Conservation (phyloP, 2,329 filamentous ascomycete species). For the Trichoderma atroviride region DNA sequence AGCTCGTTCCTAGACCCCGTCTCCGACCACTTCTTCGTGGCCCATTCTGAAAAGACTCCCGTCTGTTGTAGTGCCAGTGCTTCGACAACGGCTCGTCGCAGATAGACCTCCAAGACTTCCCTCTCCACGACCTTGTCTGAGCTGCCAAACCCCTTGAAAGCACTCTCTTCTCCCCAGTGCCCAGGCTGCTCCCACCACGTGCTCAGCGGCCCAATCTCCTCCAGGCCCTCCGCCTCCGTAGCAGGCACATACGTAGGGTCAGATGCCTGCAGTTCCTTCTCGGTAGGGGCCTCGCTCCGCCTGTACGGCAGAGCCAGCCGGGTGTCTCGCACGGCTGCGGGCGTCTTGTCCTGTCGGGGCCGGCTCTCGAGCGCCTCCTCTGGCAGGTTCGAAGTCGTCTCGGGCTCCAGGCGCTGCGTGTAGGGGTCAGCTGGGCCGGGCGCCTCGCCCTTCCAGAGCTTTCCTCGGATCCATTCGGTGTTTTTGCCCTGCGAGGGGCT, state of each 20-base stretch:
- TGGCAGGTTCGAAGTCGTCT: constrained; percentile 37
- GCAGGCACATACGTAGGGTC: constrained; percentile 53
- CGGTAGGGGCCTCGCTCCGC: constrained; percentile 40
- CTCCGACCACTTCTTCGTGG: constrained; percentile 40
- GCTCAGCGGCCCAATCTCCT: constrained; percentile 50
- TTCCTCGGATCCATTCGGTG: constrained; percentile 44
- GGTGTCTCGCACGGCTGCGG: constrained; percentile 35
- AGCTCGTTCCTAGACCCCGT: constrained; percentile 38
- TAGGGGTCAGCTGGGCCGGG: constrained; percentile 46
- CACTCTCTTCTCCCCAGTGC: constrained; percentile 54
- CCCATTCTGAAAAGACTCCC: constrained; percentile 38
- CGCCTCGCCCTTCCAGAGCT: constrained; percentile 46
- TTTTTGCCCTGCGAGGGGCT: constrained; percentile 38
- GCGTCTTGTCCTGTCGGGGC: constrained; percentile 32
- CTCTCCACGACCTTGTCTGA: constrained; percentile 46
- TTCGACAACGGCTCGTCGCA: constrained; percentile 57
- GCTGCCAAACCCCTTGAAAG: constrained; percentile 50
- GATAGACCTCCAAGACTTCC: constrained; percentile 50
- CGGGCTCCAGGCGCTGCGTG: constrained; percentile 38
- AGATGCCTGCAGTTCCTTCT: constrained; percentile 37
- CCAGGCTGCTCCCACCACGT: constrained; percentile 58
- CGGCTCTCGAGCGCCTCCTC: constrained; percentile 36
- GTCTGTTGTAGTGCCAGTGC: constrained; percentile 48
- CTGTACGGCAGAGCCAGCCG: constrained; percentile 40
- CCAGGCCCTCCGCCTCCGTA: constrained; percentile 47